phyloP scores from a whole-genome alignment of 331 rosid species.

The Malus hybrid region DNA sequence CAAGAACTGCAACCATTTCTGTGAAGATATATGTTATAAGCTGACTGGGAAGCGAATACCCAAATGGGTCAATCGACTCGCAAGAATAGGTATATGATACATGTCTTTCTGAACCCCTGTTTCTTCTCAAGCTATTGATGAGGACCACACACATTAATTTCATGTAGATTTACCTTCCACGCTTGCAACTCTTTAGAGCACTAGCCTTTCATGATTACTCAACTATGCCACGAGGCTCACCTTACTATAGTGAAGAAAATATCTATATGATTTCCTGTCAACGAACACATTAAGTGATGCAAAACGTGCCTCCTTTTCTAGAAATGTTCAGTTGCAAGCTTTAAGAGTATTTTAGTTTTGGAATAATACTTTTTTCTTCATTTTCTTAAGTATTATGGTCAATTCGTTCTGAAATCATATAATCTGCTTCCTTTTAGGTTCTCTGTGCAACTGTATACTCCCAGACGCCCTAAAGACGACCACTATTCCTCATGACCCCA shows the following conservation, averaged over 20 bases:
- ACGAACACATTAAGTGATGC: background rate
- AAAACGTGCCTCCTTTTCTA: too few species aligned
- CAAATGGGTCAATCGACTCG: constrained; percentile 96
- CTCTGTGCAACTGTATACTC: constrained; percentile 77
- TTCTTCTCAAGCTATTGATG: background rate
- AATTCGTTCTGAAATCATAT: background rate
- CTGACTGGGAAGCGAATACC: constrained; percentile 77
- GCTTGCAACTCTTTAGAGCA: background rate
- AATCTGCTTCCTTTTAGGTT: constrained; percentile 44
- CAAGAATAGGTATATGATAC: constrained; percentile 59
- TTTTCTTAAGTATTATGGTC: background rate
- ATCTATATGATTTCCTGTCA: background rate
- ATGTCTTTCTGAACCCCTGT: background rate
- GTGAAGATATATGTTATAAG: constrained; percentile 70
- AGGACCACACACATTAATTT: background rate
- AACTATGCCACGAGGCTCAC: background rate
- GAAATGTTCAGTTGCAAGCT: too few species aligned
- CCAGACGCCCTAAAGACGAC: constrained; percentile 79
- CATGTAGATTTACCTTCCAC: background rate
- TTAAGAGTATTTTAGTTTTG: too few species aligned
- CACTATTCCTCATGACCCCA: constrained; percentile 44
- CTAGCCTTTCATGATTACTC: background rate
- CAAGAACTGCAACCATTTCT: constrained; percentile 95
- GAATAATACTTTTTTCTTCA: background rate
- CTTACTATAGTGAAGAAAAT: background rate